These are phyloP conservation scores for Trichoderma sp. DNA, from an alignment of 2,329 filamentous ascomycete species.

Conservation along the genomic window DNA sequence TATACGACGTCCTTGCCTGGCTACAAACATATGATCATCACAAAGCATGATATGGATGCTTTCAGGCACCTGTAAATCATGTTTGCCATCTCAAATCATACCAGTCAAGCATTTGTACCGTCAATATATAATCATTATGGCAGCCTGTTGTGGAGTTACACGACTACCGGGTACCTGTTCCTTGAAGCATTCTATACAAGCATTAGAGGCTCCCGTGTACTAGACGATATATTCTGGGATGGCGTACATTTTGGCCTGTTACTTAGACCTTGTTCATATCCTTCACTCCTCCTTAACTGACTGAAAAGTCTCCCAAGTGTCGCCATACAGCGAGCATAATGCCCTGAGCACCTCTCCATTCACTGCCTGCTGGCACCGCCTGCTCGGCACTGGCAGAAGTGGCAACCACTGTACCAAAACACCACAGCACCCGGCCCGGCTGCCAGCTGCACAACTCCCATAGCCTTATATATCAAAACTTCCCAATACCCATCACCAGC, in stretches of 20 bases:
- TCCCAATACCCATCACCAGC: slow-evolving; percentile 1
- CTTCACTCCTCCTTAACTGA: background rate
- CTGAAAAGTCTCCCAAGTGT: too few relatives aligned
- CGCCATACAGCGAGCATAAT: background rate
- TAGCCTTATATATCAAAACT: slow-evolving; percentile 13
- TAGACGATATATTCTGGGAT: too few relatives aligned
- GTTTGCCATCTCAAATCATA: background rate
- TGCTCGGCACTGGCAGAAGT: background rate
- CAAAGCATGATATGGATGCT: background rate
- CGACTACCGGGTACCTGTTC: background rate
- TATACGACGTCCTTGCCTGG: too few relatives aligned
- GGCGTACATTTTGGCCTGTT: background rate
- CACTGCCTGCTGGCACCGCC: too few relatives aligned
- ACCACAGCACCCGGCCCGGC: background rate
- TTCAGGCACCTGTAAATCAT: background rate
- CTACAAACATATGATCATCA: background rate
- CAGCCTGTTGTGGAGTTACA: background rate
- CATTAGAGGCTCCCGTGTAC: background rate
- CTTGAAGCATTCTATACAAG: background rate
- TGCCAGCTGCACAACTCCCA: slow-evolving; percentile 13
- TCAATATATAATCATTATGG: background rate
- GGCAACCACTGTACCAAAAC: background rate
- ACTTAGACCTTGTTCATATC: background rate
- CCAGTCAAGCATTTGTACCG: background rate
- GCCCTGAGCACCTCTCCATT: too few relatives aligned